Conservation (phyloP, 2,329 filamentous ascomycete species). For the Alternaria hordeiaustralica region DNA sequence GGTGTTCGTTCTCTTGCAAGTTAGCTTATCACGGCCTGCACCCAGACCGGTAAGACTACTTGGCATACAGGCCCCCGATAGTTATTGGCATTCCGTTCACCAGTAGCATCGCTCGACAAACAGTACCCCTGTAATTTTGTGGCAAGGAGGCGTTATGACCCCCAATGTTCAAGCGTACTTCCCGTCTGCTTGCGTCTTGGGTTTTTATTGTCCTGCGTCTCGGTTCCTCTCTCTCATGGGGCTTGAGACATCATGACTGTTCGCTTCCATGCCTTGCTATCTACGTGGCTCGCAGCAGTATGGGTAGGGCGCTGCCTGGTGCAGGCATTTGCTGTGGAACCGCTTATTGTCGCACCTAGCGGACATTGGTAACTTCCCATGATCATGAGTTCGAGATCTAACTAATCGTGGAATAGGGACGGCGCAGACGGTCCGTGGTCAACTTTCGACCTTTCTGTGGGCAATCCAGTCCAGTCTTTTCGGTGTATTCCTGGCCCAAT, state of each 20-base stretch:
- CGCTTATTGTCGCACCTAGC: neutral
- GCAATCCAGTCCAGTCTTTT: constrained; percentile 37
- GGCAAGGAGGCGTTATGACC: too few species aligned
- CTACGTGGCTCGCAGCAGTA: neutral
- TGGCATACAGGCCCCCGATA: neutral
- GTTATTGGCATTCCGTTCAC: neutral
- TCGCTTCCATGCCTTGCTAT: too few species aligned
- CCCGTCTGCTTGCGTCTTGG: too few species aligned
- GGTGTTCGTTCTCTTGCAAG: neutral
- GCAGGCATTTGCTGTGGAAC: neutral
- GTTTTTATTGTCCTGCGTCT: too few species aligned
- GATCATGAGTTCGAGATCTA: neutral
- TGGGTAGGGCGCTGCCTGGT: neutral
- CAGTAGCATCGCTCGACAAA: too few species aligned
- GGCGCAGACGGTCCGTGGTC: constrained; percentile 30
- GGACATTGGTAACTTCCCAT: neutral
- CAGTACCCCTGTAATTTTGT: too few species aligned
- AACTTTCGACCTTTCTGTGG: constrained; percentile 35
- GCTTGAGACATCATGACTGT: too few species aligned
- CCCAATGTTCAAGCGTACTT: too few species aligned
- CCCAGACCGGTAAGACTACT: neutral
- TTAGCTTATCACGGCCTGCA: too few species aligned
- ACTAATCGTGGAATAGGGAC: neutral
- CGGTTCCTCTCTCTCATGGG: too few species aligned
- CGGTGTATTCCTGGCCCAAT: constrained; percentile 1